Conservation (phyloP, 306 rosid species). For the Rubus parviflorus region DNA sequence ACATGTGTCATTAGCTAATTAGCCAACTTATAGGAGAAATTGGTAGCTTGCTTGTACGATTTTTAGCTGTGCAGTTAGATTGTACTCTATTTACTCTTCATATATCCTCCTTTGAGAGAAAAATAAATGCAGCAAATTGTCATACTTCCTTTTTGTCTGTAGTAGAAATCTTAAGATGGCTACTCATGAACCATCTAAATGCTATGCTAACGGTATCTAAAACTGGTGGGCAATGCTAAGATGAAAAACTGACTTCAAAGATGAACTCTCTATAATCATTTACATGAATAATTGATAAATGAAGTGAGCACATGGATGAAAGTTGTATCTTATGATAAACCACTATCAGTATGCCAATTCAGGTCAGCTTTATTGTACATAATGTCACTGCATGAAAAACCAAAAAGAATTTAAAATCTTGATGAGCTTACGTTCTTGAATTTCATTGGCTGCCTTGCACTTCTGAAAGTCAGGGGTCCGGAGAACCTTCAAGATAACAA, state of each 20-base stretch:
- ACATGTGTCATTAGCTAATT: neutral
- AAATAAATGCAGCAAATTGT: neutral
- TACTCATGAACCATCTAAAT: neutral
- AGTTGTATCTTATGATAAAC: neutral
- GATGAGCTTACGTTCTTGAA: constrained; percentile 67
- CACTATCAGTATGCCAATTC: neutral
- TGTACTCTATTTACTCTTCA: neutral
- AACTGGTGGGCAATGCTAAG: neutral
- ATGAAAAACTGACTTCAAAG: neutral
- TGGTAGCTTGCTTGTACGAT: neutral
- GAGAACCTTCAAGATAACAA: constrained; percentile 56
- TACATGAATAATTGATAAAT: neutral
- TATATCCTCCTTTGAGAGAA: neutral
- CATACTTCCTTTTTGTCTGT: neutral
- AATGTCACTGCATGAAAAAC: constrained; percentile 4
- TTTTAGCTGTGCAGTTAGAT: neutral
- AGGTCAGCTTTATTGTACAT: neutral
- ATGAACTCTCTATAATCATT: neutral
- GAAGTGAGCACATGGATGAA: neutral
- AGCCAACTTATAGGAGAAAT: neutral
- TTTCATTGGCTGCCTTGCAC: constrained; percentile 68
- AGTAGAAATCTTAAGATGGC: neutral
- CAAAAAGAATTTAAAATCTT: constrained; percentile 2
- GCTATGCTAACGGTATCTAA: neutral
- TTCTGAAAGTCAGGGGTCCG: constrained; percentile 58